These are phyloP conservation scores for Neurospora discreta DNA, from an alignment of 495 filamentous ascomycete genomes.

Conservation along the genomic window DNA sequence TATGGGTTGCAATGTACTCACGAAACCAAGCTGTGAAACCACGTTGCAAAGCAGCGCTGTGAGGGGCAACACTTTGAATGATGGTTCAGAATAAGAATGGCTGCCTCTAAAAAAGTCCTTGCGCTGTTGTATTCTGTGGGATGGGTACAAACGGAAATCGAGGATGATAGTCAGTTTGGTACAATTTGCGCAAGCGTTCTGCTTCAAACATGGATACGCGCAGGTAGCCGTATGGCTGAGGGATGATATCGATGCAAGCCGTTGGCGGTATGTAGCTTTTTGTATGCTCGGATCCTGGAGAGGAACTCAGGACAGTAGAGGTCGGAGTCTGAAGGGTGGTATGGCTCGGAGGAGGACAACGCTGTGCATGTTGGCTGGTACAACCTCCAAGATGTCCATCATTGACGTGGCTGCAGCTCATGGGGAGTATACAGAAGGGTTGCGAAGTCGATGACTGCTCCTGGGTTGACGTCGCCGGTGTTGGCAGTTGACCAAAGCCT, in stretches of 20 bases:
- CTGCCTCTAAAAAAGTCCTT: conserved; percentile 5
- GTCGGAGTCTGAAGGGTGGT: not conserved
- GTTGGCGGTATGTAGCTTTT: not conserved
- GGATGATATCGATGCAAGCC: conserved; percentile 8
- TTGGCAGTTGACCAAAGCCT: not conserved
- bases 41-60: conserved; percentile 9
- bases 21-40: conserved; percentile 7
- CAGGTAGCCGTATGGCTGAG: conserved; percentile 4
- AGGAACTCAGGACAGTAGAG: not conserved
- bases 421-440: not conserved
- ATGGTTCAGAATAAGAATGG: conserved; percentile 19
- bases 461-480: not conserved
- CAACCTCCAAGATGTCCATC: not conserved
- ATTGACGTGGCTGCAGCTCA: not conserved
- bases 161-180: conserved; percentile 10
- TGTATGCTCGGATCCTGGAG: not conserved
- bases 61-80: conserved; percentile 10
- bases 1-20: conserved; percentile 8
- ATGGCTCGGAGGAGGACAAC: not conserved
- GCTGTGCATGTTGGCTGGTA: not conserved
- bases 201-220: conserved; percentile 8
- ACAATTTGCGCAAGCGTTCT: conserved; percentile 6
- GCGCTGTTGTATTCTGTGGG: not conserved
- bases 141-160: conserved; percentile 19
- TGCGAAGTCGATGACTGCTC: not conserved